Conservation (phyloP, 495 filamentous ascomycete species). For the Penicillium salamii region DNA sequence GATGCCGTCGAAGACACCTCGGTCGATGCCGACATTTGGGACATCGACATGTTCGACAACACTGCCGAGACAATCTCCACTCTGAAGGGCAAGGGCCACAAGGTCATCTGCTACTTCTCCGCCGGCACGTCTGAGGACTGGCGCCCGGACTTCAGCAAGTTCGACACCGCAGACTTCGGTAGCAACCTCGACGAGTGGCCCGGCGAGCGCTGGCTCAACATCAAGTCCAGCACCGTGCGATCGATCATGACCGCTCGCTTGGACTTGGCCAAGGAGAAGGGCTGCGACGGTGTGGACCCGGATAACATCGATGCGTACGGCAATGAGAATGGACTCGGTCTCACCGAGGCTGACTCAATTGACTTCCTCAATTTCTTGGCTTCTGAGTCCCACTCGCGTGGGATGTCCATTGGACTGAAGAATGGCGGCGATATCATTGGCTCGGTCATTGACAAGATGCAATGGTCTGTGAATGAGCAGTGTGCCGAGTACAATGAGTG, state of each 20-base stretch:
- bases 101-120: slow-evolving; percentile 72
- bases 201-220: slow-evolving; percentile 65
- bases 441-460: slow-evolving; percentile 51
- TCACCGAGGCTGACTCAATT: slow-evolving; percentile 55
- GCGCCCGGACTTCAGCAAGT: slow-evolving; percentile 54
- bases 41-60: slow-evolving; percentile 14
- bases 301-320: slow-evolving; percentile 71
- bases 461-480: slow-evolving; percentile 73
- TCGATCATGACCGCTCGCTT: slow-evolving; percentile 59
- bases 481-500: slow-evolving; percentile 62
- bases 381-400: slow-evolving; percentile 42
- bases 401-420: slow-evolving; percentile 63
- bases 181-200: slow-evolving; percentile 60
- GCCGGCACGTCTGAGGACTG: slow-evolving; percentile 63
- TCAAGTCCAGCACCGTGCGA: slow-evolving; percentile 53
- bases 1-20: slow-evolving; percentile 7
- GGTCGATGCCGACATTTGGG: slow-evolving; percentile 8
- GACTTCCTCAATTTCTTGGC: slow-evolving; percentile 60
- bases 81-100: slow-evolving; percentile 34
- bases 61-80: slow-evolving; percentile 7
- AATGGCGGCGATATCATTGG: slow-evolving; percentile 61
- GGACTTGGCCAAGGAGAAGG: slow-evolving; percentile 54
- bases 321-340: slow-evolving; percentile 52
- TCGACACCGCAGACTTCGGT: slow-evolving; percentile 52
- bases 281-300: slow-evolving; percentile 69